Conservation (phyloP, 345 rosid genomes). For the Linum usitatissimum region DNA sequence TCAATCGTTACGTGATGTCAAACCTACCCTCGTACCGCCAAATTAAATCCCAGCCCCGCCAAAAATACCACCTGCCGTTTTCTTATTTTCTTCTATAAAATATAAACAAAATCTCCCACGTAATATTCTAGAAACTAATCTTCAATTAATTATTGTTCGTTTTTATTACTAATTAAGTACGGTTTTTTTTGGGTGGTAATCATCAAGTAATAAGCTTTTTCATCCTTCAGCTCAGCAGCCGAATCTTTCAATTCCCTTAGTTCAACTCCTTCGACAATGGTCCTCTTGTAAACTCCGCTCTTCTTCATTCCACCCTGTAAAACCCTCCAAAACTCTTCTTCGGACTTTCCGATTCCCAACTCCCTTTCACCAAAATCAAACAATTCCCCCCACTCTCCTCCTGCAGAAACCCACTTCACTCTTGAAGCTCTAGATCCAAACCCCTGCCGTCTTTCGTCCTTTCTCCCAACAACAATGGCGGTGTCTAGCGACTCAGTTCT, state of each 20-base stretch:
- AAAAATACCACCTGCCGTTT: neutral
- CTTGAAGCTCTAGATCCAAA: neutral
- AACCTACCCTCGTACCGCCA: neutral
- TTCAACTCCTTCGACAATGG: neutral
- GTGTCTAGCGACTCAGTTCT: neutral
- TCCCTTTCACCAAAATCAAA: conserved; percentile 2
- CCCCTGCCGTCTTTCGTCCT: neutral
- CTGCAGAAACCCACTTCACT: conserved; percentile 3
- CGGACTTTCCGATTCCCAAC: conserved; percentile 26
- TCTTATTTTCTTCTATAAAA: too few relatives aligned
- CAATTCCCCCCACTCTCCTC: neutral
- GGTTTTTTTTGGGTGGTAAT: too few relatives aligned
- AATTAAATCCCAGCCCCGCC: neutral
- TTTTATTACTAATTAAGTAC: neutral
- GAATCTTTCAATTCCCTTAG: neutral
- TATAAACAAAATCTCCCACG: neutral
- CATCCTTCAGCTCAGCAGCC: neutral
- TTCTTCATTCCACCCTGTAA: neutral
- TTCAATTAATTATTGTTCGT: neutral
- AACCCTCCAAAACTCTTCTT: conserved; percentile 7
- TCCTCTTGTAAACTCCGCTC: conserved; percentile 15
- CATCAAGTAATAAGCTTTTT: neutral
- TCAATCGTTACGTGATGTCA: too few relatives aligned
- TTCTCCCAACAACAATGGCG: neutral
- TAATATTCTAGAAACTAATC: neutral